Base-by-base conservation (phyloP, 306 rosid species). In the Pyrus betulifolia region DNA sequence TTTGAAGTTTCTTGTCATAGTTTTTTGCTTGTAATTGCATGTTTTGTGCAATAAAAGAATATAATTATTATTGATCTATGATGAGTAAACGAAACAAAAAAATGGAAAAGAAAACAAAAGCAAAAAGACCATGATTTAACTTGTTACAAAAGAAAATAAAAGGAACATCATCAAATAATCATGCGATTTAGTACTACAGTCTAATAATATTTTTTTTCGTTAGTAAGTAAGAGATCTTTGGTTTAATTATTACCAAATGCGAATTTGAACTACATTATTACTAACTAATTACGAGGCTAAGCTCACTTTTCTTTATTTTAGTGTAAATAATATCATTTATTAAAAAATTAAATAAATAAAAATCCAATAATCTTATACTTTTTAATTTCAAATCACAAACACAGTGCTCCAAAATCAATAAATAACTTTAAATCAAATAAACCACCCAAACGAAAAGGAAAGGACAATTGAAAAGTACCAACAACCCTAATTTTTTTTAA, bases 221-320 rank as follows among this genome's bases (percentile, higher is more conserved):
- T 38, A 0, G 10, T 7, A 38, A 38, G 42, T 38, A 38, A 38
- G 0, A 38, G 0, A 2, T 7, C 2, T 38, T 35, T 6, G 8
- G 8, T 7, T 38, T 0, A 8, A 38, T 38, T 38, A 9, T 38
- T 6, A 0, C 0, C 2, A 38, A 38, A 35, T 0, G 0, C 2
- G 2, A 38, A 38, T 38, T 38, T 38, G 10, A 38, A 38, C 0
- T 2, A 38, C 2, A 8, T 38, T 38, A 38, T 38, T 38, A 1
- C 0, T 7, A 38, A 0, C 2, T 1, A 1, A 38, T 38, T 35
- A 0, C 7, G 40, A 35, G 0, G 0, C 0, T 35, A 35, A 35
- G 2, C 40, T 35, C 8, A 35, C 0, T 6, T 35, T 35, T 35
- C 4, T 35, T 0, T 35, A 0, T 0, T 5, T 33, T 35, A 35